Evolutionary conservation across 2,329 filamentous ascomycete species (phyloP), one percentile per base, ranked within the genome.

Genomic region (Phaeosphaeriaceae sp.): DNA sequence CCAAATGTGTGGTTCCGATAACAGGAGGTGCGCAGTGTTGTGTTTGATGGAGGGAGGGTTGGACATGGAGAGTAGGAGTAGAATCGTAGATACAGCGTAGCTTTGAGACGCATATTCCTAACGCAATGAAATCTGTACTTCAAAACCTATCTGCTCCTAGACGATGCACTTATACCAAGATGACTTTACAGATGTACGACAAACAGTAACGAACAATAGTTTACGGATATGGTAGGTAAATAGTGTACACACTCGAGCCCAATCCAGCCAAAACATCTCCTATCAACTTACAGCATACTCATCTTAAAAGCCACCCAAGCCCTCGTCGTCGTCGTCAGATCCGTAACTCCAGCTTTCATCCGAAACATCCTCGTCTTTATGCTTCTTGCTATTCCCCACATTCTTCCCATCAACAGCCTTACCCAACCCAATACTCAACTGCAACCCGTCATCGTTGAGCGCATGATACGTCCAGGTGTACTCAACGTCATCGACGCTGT

Each of bases 381-480:
- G 7, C n/a, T 3, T 6, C 20, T 21, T 58, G 48, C 62, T 63
- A 20, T 70, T 41, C 27, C 74, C 71, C 9, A 44, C n/a, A 58
- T 5, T 54, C 52, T 11, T 59, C 33, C 13, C 13, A 11, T 36
- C 13, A 3, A 74, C n/a, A 1, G 53, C 31, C 46, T 66, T 67
- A 0, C 71, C 71, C 13, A 75, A 41, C 0, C 73, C 72, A 48
- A 75, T 69, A 13, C 71, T 70, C 1, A 75, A 60, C 48, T 74
- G 71, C 40, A 65, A 36, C 31, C 31, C 45, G 6, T 69, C 68
- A 1, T 63, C 54, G 7, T 62, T 60, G 10, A 72, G 54, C 22
- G 41, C 49, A 36, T 72, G 67, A 31, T 75, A 72, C 3, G 58
- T 71, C 69, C 72, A 75, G 0, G 46, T 33, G 40, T 70, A 73